Base-by-base conservation (phyloP, 2,329 filamentous ascomycete species). In the Fusarium caatingaense region DNA sequence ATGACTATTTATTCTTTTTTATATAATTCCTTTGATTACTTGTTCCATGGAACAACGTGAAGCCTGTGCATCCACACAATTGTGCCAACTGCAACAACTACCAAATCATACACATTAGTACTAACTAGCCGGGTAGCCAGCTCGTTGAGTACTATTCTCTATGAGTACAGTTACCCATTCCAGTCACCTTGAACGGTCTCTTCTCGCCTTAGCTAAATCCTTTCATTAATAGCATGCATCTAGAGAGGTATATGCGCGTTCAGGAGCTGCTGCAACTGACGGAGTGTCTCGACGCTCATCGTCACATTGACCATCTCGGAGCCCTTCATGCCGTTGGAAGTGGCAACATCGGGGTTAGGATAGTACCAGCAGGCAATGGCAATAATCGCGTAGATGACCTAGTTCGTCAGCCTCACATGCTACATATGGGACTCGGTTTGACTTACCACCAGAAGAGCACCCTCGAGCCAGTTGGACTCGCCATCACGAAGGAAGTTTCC, bases 401-500 rank as follows among this genome's bases (percentile, higher is more conserved):
- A 10, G 6, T 5, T 1, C 3, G 23, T 75, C 30, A 75, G 66
- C 2, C 18, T 27, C 7, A 1, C 0, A 0, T 1, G 12, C 0
- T 2, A 3, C 18, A 1, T 5, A 10, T 1, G 2, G 16, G 12
- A 6, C 3, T 0, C 16, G 6, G 1, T 10, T 11, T 4, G 12
- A 71, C 76, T 51, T 66, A 91, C 84, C 41, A 94, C 88, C 68
- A 91, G 90, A 15, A 94, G 83, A 13, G 85, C 85, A 3, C 92
- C 92, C 76, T 94, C 92, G 2, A 94, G 84, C 76, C 92, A 94
- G 76, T 93, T 93, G 28, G 88, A 91, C 79, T 92, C 91, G 49
- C 89, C 87, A 72, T 94, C 92, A 23, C 91, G 85, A 44, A 94
- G 81, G 79, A 94, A 93, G 65, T 91, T 92, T 3, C 92, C 91